Evolutionary conservation across 768 basidiomycete species (phyloP), one percentile per base, ranked within the genome.

Genomic region (Lenzites betulinus): DNA sequence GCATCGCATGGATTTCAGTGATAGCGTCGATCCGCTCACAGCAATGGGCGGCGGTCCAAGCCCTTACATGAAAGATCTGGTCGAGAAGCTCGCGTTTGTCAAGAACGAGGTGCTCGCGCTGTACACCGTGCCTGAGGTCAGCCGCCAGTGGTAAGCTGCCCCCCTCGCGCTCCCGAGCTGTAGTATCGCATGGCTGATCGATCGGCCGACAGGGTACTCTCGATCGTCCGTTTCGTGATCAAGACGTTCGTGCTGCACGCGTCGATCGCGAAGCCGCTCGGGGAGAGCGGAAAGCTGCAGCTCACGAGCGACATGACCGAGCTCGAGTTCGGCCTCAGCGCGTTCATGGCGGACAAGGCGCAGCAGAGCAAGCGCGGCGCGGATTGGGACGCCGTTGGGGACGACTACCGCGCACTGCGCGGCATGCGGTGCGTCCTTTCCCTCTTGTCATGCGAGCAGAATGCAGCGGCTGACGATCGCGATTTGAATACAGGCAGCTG

Each of bases 291-390:
- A 15, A 98, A 97, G 71, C 83, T 99, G 25, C 95, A 96, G 75
- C 79, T 98, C 64, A 93, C 94, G 58, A 91, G 87, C 48, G 96
- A 99, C 73, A 96, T 98, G 94, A 91, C 95, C 0, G 92, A 94
- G 71, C 81, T 98, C 61, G 97, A 99, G 76, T 97, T 98, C 71
- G 87, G 92, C 0, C 72, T 99, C 55, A 90, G 87, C 67, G 84
- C 90, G 3, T 92, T 98, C 71, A 78, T 88, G 76, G 78, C 77
- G 1, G 85, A 87, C 50, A 67, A 66, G 51, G 43, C 61, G 56
- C 79, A 80, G 54, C 79, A 80, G 51, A 79, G 78, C 58, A 84
- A 86, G 67, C 83, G 87, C 6, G 83, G 85, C 1, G 81, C 83
- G 12, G 84, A 83, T 66, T 77, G 96, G 42, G 90, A 91, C 62